Evolutionary conservation across 345 rosid species (phyloP), one percentile per base, ranked within the genome.

Genomic region (Populus nigra): DNA sequence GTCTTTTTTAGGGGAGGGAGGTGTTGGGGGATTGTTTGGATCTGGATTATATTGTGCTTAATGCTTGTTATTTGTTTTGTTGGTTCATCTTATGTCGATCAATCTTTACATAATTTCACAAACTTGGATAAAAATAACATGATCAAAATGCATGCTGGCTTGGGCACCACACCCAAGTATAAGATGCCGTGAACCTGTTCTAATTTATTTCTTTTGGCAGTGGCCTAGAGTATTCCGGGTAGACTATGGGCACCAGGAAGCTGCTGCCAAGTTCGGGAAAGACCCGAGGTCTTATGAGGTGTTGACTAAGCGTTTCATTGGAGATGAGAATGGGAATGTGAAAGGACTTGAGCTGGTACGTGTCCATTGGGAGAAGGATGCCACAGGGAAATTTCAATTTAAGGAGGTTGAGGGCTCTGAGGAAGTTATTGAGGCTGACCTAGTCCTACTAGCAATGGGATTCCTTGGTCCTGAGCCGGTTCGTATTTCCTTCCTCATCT

Each of bases 201-300:
- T 59, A 59, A 69, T 43, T 65, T 1, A 50, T 70, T 63, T 69
- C 55, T 55, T 59, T 81, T 68, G 83, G 82, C 88, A 96, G 99
- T 96, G 99, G 99, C 99, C 99, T 81, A 91, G 97, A 9, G 41
- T 91, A 66, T 92, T 91, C 90, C 96, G 99, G 11, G 84, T 96
- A 10, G 99, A 96, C 77, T 96, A 96, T 39, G 99, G 99, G 31
- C 99, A 96, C 81, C 94, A 96, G 83, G 99, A 96, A 88, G 99
- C 92, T 18, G 78, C 91, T 31, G 66, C 87, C 27, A 96, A 90
- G 84, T 96, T 96, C 23, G 98, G 99, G 20, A 87, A 90, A 79
- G 99, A 96, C 73, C 99, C 99, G 1, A 88, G 99, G 81, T 78
- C 97, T 12, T 96, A 94, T 77, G 93, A 96, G 84, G 98, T 94